Conservation (phyloP, 306 rosid species). For the Ochetophila trinervis region DNA sequence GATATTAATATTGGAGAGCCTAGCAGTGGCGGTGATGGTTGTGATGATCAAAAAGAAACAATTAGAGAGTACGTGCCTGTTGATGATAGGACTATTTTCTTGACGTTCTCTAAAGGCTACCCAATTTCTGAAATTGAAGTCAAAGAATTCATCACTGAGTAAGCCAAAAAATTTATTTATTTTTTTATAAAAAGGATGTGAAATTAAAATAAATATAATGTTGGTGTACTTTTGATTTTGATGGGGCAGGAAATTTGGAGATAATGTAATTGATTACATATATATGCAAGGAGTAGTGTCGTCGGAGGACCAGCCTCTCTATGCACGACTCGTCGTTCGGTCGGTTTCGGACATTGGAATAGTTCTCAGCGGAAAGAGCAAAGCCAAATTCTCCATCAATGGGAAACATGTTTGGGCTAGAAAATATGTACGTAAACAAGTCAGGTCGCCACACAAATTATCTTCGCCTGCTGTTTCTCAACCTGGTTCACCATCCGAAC, state of each 20-base stretch:
- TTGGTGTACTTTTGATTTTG: neutral
- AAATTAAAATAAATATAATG: neutral
- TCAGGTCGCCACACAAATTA: neutral
- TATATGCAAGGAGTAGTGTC: slow-evolving; percentile 39
- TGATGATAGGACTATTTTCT: slow-evolving; percentile 46
- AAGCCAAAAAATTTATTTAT: neutral
- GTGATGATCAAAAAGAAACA: neutral
- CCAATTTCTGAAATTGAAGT: slow-evolving; percentile 44
- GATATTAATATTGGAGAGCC: no score
- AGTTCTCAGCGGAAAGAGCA: slow-evolving; percentile 24
- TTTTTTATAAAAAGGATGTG: neutral
- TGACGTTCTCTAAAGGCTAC: slow-evolving; percentile 58
- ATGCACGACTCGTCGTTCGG: slow-evolving; percentile 46
- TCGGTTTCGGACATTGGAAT: slow-evolving; percentile 12
- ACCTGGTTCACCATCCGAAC: neutral
- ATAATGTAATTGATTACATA: slow-evolving; percentile 32
- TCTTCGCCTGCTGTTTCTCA: slow-evolving; percentile 5
- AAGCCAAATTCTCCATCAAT: slow-evolving; percentile 34
- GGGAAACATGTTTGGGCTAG: slow-evolving; percentile 63
- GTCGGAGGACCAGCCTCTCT: slow-evolving; percentile 37
- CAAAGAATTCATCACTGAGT: slow-evolving; percentile 35
- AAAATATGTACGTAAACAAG: slow-evolving; percentile 25
- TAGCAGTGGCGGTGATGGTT: neutral
- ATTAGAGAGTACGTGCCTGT: neutral
- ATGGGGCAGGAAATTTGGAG: slow-evolving; percentile 39